Percentiles rank a stretch among this genome's conserved stretches.
phyloP scores from a whole-genome alignment of 805 yeast species.

The Candida patagonica region DNA sequence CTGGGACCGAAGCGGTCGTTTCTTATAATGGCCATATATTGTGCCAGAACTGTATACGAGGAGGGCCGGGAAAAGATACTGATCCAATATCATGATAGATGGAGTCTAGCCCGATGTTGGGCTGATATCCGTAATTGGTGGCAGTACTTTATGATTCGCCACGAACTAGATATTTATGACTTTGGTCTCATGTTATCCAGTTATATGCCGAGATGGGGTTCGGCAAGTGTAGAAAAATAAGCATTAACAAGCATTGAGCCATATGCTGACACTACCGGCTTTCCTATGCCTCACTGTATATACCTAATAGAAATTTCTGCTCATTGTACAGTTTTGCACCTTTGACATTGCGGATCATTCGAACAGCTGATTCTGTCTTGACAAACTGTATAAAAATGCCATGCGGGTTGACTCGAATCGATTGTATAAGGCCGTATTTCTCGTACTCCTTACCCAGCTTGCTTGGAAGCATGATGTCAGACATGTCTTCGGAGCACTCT shows the following conservation, averaged over 20 bases:
- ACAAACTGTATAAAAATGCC: conserved; percentile 4
- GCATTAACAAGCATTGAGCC: too few species aligned
- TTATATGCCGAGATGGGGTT: neutral
- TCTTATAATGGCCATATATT: conserved; percentile 79
- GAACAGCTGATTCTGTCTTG: neutral
- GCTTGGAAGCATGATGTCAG: neutral
- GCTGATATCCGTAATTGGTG: conserved; percentile 27
- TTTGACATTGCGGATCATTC: neutral
- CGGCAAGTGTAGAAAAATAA: neutral
- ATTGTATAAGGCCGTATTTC: conserved; percentile 4
- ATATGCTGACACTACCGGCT: too few species aligned
- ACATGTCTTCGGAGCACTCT: neutral
- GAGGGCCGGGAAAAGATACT: conserved; percentile 44
- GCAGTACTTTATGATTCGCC: conserved; percentile 25
- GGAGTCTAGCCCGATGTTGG: conserved; percentile 13
- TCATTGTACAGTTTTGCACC: neutral
- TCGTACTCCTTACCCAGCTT: conserved; percentile 2
- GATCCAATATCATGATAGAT: conserved; percentile 9
- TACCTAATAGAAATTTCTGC: too few species aligned
- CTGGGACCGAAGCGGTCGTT: conserved; percentile 84
- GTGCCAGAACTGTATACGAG: conserved; percentile 70
- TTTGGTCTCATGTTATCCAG: neutral
- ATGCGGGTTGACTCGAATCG: neutral
- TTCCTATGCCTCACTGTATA: too few species aligned
- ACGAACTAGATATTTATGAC: conserved; percentile 30